These are phyloP conservation scores for Isochrysis galbana DNA, from an alignment of 78 protist species.

Conservation along the genomic window DNA sequence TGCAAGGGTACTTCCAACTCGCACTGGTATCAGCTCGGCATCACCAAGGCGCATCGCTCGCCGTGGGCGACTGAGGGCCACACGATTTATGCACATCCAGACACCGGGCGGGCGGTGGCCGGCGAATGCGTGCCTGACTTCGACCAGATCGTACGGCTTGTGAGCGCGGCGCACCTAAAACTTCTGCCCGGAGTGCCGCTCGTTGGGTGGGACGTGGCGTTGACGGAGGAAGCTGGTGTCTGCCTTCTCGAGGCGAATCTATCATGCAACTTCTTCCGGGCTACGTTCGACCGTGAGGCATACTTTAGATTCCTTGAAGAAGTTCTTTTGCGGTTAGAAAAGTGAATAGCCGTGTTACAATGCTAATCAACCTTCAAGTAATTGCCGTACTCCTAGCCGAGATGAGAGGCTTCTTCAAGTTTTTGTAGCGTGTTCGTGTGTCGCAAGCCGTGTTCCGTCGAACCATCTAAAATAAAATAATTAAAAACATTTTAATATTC, in stretches of 20 bases:
- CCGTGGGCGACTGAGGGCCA: neutral
- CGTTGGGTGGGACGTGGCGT: constrained; percentile 44
- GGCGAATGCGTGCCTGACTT: neutral
- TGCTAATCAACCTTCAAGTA: no score
- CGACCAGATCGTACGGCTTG: neutral
- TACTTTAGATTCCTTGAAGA: neutral
- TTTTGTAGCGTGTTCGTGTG: no score
- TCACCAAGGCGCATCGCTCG: neutral
- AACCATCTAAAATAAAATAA: no score
- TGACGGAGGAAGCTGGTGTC: neutral
- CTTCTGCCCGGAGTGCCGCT: constrained; percentile 33
- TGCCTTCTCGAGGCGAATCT: constrained; percentile 24
- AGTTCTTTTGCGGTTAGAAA: neutral
- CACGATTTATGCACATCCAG: neutral
- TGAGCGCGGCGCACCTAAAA: neutral
- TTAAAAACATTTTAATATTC: no score
- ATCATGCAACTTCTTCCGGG: constrained; percentile 40
- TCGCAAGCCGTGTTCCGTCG: no score
- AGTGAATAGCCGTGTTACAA: no score
- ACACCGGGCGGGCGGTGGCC: neutral
- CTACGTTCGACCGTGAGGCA: neutral
- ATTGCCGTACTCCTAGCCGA: no score
- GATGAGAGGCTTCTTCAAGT: no score
- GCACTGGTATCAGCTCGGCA: constrained; percentile 25
- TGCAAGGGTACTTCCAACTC: neutral